These are phyloP conservation scores for Microthlaspi erraticum DNA, from an alignment of 345 rosid genomes.

Conservation along the genomic window DNA sequence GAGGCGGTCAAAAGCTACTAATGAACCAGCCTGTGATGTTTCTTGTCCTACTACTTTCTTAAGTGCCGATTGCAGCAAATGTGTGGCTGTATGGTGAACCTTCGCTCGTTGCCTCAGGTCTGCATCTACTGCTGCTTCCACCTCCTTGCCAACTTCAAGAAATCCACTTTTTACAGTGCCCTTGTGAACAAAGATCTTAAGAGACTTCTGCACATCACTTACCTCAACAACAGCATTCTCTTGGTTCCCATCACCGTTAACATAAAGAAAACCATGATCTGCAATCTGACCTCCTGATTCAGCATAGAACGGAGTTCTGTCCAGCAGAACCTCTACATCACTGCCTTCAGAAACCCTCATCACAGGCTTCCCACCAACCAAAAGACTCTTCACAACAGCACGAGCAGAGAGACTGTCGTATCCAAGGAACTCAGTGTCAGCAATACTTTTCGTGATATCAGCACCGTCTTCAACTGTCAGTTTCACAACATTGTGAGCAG, in stretches of 20 bases:
- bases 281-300: conserved; percentile 98
- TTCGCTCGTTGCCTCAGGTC: conserved; percentile 80
- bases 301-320: conserved; percentile 93
- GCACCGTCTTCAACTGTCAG: conserved; percentile 68
- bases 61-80: conserved; percentile 92
- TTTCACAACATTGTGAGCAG: conserved; percentile 85
- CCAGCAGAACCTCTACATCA: conserved; percentile 82
- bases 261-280: conserved; percentile 75
- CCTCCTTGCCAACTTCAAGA: conserved; percentile 88
- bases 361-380: conserved; percentile 82
- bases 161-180: conserved; percentile 75
- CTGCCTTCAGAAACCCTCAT: conserved; percentile 80
- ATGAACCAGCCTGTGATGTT: conserved; percentile 96
- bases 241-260: conserved; percentile 55
- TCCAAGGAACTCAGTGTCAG: conserved; percentile 84
- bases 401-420: conserved; percentile 72
- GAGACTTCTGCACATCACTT: conserved; percentile 82
- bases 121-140: conserved; percentile 84
- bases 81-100: conserved; percentile 99
- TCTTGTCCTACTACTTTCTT: conserved; percentile 83
- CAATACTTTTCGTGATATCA: conserved; percentile 54
- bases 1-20: conserved; percentile 96
- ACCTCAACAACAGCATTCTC: conserved; percentile 73
- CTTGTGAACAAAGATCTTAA: conserved; percentile 76
- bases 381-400: conserved; percentile 74